A percentile compares a stretch with the other conserved stretches of the same genome.
Evolutionary conservation across 2,329 filamentous ascomycete genomes (phyloP).

Genomic region (Penicillium sp.): DNA sequence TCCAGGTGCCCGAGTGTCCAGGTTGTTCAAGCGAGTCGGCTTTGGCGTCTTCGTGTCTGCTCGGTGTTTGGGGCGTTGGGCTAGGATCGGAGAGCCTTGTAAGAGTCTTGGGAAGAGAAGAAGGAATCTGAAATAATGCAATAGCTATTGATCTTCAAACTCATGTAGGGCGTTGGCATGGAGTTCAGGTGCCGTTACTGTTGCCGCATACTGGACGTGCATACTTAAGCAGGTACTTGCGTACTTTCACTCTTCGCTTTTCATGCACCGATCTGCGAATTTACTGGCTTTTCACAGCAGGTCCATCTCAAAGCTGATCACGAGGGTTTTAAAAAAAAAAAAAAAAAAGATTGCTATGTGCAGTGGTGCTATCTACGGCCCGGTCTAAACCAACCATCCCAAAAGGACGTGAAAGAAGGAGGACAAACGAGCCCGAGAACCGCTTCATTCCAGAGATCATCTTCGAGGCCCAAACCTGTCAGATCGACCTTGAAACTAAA

Average conservation of each 20-base stretch:
- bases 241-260: neutral
- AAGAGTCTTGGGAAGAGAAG: neutral
- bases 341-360: neutral
- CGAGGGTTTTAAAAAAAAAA: neutral
- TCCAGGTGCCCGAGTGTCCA: neutral
- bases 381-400: conserved; percentile 6
- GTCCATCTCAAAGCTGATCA: neutral
- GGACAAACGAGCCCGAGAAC: neutral
- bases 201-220: neutral
- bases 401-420: neutral
- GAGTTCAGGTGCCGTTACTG: neutral
- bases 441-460: neutral
- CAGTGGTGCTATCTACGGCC: conserved; percentile 10
- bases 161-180: neutral
- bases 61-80: neutral
- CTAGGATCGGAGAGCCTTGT: neutral
- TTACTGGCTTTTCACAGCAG: neutral
- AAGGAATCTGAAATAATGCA: neutral
- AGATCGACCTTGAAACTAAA: neutral
- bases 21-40: neutral
- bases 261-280: neutral
- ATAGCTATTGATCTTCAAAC: neutral
- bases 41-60: neutral
- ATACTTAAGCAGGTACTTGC: neutral
- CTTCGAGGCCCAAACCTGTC: conserved; percentile 10